Conservation (phyloP, 2,329 filamentous ascomycete genomes). For the Fusarium heterosporum region DNA sequence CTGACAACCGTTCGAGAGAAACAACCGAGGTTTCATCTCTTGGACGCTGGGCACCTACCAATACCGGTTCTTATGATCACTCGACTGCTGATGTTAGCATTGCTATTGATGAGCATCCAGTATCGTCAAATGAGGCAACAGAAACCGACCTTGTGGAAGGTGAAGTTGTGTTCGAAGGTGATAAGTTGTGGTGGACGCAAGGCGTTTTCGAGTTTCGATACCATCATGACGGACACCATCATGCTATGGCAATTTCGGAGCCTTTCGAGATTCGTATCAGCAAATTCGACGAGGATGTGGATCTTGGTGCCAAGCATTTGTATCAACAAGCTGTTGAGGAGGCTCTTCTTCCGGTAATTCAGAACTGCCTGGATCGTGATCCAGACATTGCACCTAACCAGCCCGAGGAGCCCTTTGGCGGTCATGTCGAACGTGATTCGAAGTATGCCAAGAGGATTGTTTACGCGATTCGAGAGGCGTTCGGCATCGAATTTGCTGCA, state of each 20-base stretch:
- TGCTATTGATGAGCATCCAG: slow-evolving; percentile 72
- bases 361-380: slow-evolving; percentile 93
- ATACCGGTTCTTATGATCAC: slow-evolving; percentile 79
- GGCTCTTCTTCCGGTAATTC: slow-evolving; percentile 82
- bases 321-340: slow-evolving; percentile 79
- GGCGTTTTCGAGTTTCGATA: slow-evolving; percentile 98
- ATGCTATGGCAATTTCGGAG: slow-evolving; percentile 91
- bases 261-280: slow-evolving; percentile 91
- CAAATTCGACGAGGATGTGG: slow-evolving; percentile 79
- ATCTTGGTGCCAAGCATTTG: slow-evolving; percentile 67
- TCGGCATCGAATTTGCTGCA: slow-evolving; percentile 94
- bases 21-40: slow-evolving; percentile 85
- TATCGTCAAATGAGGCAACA: slow-evolving; percentile 63
- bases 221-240: slow-evolving; percentile 92
- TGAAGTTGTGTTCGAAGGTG: slow-evolving; percentile 87
- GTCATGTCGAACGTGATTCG: slow-evolving; percentile 83
- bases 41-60: slow-evolving; percentile 89
- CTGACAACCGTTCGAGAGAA: slow-evolving; percentile 89
- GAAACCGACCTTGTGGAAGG: slow-evolving; percentile 75
- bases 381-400: slow-evolving; percentile 88
- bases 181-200: slow-evolving; percentile 97
- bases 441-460: slow-evolving; percentile 93
- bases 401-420: slow-evolving; percentile 84
- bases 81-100: slow-evolving; percentile 81
- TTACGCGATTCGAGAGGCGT: slow-evolving; percentile 96